phyloP scores from a whole-genome alignment of 2,329 filamentous ascomycete genomes.

The Botrytis fragariae region DNA sequence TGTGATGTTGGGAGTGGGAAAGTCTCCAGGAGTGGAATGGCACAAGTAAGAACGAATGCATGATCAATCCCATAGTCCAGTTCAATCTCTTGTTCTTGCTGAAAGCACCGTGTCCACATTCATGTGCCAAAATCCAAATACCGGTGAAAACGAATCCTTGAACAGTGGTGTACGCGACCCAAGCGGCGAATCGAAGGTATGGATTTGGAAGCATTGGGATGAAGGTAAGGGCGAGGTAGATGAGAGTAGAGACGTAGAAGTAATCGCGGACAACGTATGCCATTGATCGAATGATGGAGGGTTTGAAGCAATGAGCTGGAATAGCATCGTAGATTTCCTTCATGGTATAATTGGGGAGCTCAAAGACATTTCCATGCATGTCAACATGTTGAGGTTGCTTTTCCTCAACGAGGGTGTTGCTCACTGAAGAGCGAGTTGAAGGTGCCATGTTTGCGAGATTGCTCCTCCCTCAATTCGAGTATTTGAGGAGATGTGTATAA shows the following conservation, averaged over 20 bases:
- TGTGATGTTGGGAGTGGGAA: constrained; percentile 68
- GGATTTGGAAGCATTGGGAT: constrained; percentile 51
- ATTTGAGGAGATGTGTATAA: neutral
- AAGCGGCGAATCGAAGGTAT: constrained; percentile 49
- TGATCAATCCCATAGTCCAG: constrained; percentile 60
- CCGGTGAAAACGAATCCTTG: constrained; percentile 68
- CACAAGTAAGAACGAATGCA: constrained; percentile 65
- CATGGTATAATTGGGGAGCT: constrained; percentile 39
- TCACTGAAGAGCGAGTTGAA: constrained; percentile 13
- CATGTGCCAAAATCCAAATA: constrained; percentile 70
- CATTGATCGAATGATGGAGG: constrained; percentile 52
- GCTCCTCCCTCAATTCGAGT: neutral
- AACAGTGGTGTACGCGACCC: constrained; percentile 60
- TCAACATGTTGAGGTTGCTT: constrained; percentile 40
- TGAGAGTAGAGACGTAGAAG: constrained; percentile 49
- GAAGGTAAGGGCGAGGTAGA: constrained; percentile 50
- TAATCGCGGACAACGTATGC: constrained; percentile 59
- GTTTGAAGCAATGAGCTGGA: constrained; percentile 61
- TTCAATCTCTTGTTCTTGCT: constrained; percentile 57
- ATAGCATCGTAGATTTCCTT: constrained; percentile 48
- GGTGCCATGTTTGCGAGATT: neutral
- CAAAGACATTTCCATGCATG: constrained; percentile 38
- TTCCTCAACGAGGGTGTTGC: neutral
- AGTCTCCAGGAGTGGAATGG: constrained; percentile 74
- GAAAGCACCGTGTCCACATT: constrained; percentile 70